Evolutionary conservation across 768 basidiomycete species (phyloP).

Genomic region (Calocera cornea): DNA sequence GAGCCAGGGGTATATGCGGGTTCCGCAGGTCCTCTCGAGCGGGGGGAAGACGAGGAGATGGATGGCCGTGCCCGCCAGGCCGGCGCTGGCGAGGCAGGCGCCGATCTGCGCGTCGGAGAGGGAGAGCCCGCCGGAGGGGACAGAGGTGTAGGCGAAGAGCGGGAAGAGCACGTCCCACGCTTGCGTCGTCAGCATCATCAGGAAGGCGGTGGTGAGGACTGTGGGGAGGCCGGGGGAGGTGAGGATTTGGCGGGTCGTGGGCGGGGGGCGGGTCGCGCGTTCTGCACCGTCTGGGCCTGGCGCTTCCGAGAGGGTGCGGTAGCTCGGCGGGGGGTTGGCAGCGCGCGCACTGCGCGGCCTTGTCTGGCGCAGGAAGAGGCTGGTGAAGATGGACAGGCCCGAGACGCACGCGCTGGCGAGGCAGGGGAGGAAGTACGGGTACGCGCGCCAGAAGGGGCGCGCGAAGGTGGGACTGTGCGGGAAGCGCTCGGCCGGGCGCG

Average conservation of each 20-base stretch:
- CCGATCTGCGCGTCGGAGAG: slow-evolving; percentile 39
- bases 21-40: slow-evolving; percentile 40
- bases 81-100: slow-evolving; percentile 42
- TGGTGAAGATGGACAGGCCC: background rate
- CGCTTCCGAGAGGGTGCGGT: background rate
- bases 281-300: too few relatives aligned
- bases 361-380: background rate
- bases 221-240: slow-evolving; percentile 6
- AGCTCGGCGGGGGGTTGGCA: background rate
- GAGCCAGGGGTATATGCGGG: slow-evolving; percentile 41
- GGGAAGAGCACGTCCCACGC: slow-evolving; percentile 56
- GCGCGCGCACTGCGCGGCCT: background rate
- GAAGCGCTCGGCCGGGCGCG: slow-evolving; percentile 10
- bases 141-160: slow-evolving; percentile 52
- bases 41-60: slow-evolving; percentile 44
- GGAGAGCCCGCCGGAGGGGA: slow-evolving; percentile 42
- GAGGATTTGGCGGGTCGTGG: background rate
- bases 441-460: background rate
- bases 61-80: slow-evolving; percentile 34
- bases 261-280: background rate
- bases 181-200: slow-evolving; percentile 30
- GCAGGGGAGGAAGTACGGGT: slow-evolving; percentile 15
- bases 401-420: slow-evolving; percentile 5
- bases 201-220: slow-evolving; percentile 15
- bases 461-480: slow-evolving; percentile 8